These are phyloP conservation scores for Chlorella sp. DNA, from an alignment of 139 green algal genomes.

Conservation along the genomic window DNA sequence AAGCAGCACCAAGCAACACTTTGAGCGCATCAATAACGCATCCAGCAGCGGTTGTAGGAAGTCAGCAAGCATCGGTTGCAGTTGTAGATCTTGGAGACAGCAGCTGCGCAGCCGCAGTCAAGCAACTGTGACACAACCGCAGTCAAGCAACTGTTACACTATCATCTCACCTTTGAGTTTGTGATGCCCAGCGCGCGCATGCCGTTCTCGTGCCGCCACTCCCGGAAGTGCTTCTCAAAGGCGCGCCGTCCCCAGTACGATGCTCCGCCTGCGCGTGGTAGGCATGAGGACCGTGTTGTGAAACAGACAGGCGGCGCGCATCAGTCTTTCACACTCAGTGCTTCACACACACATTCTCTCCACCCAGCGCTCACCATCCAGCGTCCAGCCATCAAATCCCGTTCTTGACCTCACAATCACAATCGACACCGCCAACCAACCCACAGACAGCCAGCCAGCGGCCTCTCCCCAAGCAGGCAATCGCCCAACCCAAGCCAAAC, in stretches of 20 bases:
- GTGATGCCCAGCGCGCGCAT: constrained; percentile 97
- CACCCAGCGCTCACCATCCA: neutral
- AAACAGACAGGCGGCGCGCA: too few species aligned
- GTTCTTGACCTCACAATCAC: neutral
- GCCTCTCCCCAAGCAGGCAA: too few species aligned
- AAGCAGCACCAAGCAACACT: neutral
- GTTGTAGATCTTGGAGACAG: too few species aligned
- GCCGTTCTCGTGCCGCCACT: constrained; percentile 90
- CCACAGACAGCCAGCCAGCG: too few species aligned
- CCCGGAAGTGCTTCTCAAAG: constrained; percentile 98
- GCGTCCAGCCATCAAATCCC: neutral
- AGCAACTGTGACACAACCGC: too few species aligned
- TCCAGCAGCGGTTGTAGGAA: too few species aligned
- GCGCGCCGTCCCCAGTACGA: constrained; percentile 94
- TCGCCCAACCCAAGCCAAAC: too few species aligned
- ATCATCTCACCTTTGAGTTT: constrained; percentile 90
- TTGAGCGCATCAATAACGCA: too few species aligned
- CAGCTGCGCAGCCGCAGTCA: too few species aligned
- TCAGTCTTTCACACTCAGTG: neutral
- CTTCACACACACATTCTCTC: neutral
- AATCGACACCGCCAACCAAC: neutral
- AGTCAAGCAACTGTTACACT: too few species aligned
- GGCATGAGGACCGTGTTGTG: neutral
- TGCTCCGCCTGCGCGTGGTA: constrained; percentile 49
- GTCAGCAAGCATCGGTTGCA: too few species aligned